Evolutionary conservation across 129 eudicot species (phyloP).

Genomic region (Smallanthus sonchifolius): DNA sequence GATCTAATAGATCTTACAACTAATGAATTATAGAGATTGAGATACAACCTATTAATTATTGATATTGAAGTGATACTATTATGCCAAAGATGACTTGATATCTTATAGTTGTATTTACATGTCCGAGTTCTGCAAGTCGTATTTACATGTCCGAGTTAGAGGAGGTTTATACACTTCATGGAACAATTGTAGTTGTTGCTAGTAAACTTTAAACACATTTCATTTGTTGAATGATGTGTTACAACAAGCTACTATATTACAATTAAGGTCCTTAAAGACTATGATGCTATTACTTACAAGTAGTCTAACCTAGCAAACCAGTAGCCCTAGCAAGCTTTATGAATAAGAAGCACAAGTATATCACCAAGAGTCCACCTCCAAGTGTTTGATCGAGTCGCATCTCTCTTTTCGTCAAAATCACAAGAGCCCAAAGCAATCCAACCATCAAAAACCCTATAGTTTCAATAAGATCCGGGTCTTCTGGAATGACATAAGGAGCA

Average conservation of each 20-base stretch:
- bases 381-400: conserved; percentile 53
- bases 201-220: background rate
- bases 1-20: background rate
- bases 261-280: background rate
- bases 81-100: background rate
- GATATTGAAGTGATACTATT: background rate
- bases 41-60: no score
- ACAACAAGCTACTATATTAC: background rate
- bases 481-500: conserved; percentile 36
- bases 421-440: conserved; percentile 76
- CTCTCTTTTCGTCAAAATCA: conserved; percentile 49
- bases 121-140: background rate
- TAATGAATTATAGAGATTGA: background rate
- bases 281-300: background rate
- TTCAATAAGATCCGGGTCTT: conserved; percentile 37
- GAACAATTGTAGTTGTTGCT: background rate
- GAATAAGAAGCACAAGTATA: conserved; percentile 57
- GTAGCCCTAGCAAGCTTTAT: conserved; percentile 45
- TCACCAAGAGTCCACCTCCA: conserved; percentile 62
- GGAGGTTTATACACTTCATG: background rate
- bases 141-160: background rate
- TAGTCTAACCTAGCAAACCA: conserved; percentile 29
- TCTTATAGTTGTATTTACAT: background rate
- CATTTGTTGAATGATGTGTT: conserved; percentile 14
- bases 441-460: conserved; percentile 57